Base-by-base conservation (phyloP, 345 rosid species). In the Eucalyptus guilfoylei region DNA sequence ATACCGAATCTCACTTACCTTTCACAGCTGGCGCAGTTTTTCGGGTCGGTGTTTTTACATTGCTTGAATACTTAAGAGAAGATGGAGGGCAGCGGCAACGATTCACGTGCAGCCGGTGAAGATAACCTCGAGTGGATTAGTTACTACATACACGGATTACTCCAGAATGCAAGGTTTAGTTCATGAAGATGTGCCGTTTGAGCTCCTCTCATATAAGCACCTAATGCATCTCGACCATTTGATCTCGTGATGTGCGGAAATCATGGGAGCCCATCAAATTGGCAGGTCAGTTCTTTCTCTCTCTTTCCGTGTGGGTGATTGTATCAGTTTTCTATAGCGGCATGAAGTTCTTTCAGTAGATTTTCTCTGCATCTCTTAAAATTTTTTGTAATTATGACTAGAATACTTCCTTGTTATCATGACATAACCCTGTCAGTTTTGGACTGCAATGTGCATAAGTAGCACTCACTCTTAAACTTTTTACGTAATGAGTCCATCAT, bases 351-450 rank as follows among this genome's bases (percentile, higher is more conserved):
- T 11, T 21, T 13, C 2, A 37, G 8, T 11, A 21, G 0, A 72
- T 37, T 19, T 72, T 37, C 45, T 19, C 8, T 37, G 83, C 15
- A 72, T 37, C 45, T 11, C 83, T 72, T 72, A 6, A 11, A 72
- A 5, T 0, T 37, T 19, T 72, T 1, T 72, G 1, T 72, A 42
- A 17, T n/a, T 64, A 2, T 0, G 4, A n/a, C 32, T 14, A 1
- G 21, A 64, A 2, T 34, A 17, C 44, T 69, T 69, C 80, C 23
- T 0, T 0, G 23, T 15, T 32, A 67, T 37, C 1, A 67, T 32
- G 23, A 67, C 2, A n/a, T 67, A 3, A 32, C 80, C 80, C 40
- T 16, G 5, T 69, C 3, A 0, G 23, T 69, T 69, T 69, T 5
- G 80, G 26, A 34, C 34, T 62, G 17, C 34, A 30, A n/a, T 64